Evolutionary conservation across 352 stramenopile species (phyloP), one percentile per base, ranked within the genome.

Genomic region (Pythium folliculosum): DNA sequence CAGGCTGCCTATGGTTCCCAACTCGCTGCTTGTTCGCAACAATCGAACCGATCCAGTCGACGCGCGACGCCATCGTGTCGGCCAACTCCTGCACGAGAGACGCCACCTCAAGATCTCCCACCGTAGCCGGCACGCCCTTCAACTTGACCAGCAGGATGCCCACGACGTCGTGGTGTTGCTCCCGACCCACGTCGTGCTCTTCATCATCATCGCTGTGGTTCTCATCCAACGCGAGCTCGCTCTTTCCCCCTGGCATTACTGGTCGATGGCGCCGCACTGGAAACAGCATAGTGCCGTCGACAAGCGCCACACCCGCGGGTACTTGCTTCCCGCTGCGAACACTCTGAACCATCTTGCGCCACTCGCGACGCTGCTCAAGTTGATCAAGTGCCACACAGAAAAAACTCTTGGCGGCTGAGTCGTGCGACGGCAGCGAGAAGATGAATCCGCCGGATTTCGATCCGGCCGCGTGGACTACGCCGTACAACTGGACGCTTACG

Each of bases 401-500:
- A 35, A 73, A 73, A 4, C 60, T 40, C 17, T 63, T 67, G 13
- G 4, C 35, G 5, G 21, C 5, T 35, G 48, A 13, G 0, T 10
- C 9, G 5, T 44, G 25, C 14, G 23, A 14, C 21, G 16, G 9
- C 16, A 27, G 61, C 7, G 60, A 73, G 30, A 73, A 73, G 19
- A 67, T 23, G n/a, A 73, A 65, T 1, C 25, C 27, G n/a, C 16
- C 22, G 10, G 27, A 32, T 13, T 25, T 44, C 22, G 22, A 40
- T 27, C n/a, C 25, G 12, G 6, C 22, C 21, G 25, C 12, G 1
- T 2, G 10, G 40, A 63, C 56, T 0, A 67, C 50, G 12, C 67
- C 67, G 21, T 67, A 73, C 35, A 73, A 48, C 17, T 73, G 67
- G 9, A 63, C 49, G 25, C 19, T 62, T 9, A 49, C 25, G 27